phyloP scores from a whole-genome alignment of 148 eudicot species.

The Cornus controversa region DNA sequence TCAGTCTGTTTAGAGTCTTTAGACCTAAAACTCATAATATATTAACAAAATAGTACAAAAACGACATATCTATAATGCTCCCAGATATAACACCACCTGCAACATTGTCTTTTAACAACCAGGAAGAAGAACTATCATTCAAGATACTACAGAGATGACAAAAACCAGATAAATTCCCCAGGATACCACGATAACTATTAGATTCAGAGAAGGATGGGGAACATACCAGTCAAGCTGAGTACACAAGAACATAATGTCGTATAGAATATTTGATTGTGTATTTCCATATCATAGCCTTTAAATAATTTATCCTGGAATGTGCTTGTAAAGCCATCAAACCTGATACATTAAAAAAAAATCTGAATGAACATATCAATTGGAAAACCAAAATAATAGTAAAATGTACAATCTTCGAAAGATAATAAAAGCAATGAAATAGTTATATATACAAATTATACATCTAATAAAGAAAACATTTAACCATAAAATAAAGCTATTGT shows the following conservation, averaged over 20 bases:
- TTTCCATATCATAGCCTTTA: conserved; percentile 95
- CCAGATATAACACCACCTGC: background rate
- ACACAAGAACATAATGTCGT: conserved; percentile 92
- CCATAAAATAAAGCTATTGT: background rate
- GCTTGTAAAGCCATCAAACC: conserved; percentile 97
- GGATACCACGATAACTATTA: background rate
- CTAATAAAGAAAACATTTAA: background rate
- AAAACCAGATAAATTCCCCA: background rate
- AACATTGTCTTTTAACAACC: background rate
- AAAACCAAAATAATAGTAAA: too few relatives aligned
- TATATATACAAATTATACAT: too few relatives aligned
- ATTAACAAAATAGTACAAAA: background rate
- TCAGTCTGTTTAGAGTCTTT: background rate
- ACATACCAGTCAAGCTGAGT: conserved; percentile 81
- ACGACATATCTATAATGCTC: background rate
- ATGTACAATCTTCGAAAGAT: too few relatives aligned
- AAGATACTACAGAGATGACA: conserved; percentile 1
- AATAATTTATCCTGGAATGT: conserved; percentile 96
- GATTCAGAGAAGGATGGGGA: background rate
- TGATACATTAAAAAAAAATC: conserved; percentile 21
- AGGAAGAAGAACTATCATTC: background rate
- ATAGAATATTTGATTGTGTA: conserved; percentile 95
- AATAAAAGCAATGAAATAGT: too few relatives aligned
- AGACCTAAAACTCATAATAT: too few relatives aligned
- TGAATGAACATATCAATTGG: background rate